Conservation (phyloP, 441 rosid species). For the Populus hybrid region DNA sequence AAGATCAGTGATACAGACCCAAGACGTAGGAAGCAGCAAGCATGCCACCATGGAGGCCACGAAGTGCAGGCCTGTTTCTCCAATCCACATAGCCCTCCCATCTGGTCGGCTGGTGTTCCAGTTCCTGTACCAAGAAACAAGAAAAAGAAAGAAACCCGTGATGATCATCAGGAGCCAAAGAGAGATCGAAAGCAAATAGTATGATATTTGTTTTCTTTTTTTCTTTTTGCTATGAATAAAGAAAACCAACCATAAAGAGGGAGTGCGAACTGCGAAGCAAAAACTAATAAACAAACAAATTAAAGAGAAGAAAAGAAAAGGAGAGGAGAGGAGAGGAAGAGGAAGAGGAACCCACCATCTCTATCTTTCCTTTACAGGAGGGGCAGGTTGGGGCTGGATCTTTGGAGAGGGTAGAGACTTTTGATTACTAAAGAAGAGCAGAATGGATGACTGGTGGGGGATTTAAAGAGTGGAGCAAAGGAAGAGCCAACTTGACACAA, state of each 20-base stretch:
- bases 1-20: constrained; percentile 33
- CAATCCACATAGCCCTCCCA: constrained; percentile 91
- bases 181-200: background rate
- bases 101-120: constrained; percentile 25
- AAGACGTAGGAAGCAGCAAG: constrained; percentile 70
- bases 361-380: constrained; percentile 9
- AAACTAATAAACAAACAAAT: background rate
- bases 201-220: background rate
- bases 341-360: constrained; percentile 57
- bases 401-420: constrained; percentile 9
- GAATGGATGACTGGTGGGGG: constrained; percentile 28
- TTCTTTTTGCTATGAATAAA: background rate
- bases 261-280: background rate
- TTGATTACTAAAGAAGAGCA: constrained; percentile 25
- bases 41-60: constrained; percentile 87
- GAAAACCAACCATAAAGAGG: background rate
- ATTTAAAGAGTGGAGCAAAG: constrained; percentile 38
- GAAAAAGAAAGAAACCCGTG: background rate
- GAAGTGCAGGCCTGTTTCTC: constrained; percentile 67
- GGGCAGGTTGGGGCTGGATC: constrained; percentile 22
- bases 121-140: constrained; percentile 42
- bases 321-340: background rate
- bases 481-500: constrained; percentile 36
- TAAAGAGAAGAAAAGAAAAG: background rate
- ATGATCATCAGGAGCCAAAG: background rate